phyloP scores from a whole-genome alignment of 2,329 filamentous ascomycete species.

The Pleomassaria siparia region DNA sequence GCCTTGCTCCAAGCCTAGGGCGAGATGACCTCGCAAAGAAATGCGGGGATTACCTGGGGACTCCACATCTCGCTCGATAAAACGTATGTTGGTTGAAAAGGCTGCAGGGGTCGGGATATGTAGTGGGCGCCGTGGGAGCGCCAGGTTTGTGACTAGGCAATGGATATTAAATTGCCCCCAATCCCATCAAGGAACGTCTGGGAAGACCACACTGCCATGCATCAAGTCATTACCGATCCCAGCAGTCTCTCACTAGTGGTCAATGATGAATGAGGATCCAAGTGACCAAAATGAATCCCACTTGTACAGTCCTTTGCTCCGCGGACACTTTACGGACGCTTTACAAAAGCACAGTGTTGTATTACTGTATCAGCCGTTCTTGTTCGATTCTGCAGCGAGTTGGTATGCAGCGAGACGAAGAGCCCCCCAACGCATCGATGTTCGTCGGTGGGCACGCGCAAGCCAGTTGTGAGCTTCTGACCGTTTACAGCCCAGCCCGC shows the following conservation, averaged over 20 bases:
- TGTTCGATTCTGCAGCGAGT: too few species aligned
- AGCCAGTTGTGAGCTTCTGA: constrained; percentile 13
- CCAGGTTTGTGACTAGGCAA: constrained; percentile 25
- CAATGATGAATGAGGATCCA: too few species aligned
- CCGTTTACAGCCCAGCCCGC: constrained; percentile 30
- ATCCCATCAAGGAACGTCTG: constrained; percentile 18
- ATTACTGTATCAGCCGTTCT: too few species aligned
- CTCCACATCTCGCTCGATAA: constrained; percentile 36
- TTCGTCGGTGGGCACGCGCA: constrained; percentile 20
- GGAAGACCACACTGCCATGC: too few species aligned
- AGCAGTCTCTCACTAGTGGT: too few species aligned
- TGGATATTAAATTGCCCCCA: constrained; percentile 28
- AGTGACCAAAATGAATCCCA: too few species aligned
- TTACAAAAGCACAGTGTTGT: too few species aligned
- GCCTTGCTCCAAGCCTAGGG: constrained; percentile 21
- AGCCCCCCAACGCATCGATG: too few species aligned
- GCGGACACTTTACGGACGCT: too few species aligned
- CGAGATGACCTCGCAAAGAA: constrained; percentile 33
- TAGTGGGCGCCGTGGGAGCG: constrained; percentile 14
- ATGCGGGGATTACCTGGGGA: constrained; percentile 37
- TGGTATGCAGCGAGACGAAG: too few species aligned
- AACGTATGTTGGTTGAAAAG: constrained; percentile 27
- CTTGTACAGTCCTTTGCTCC: too few species aligned
- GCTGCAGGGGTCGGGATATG: constrained; percentile 27
- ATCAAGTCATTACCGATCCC: too few species aligned